phyloP scores from a whole-genome alignment of 2,329 filamentous ascomycete species.

The Drechslerella dactyloides region DNA sequence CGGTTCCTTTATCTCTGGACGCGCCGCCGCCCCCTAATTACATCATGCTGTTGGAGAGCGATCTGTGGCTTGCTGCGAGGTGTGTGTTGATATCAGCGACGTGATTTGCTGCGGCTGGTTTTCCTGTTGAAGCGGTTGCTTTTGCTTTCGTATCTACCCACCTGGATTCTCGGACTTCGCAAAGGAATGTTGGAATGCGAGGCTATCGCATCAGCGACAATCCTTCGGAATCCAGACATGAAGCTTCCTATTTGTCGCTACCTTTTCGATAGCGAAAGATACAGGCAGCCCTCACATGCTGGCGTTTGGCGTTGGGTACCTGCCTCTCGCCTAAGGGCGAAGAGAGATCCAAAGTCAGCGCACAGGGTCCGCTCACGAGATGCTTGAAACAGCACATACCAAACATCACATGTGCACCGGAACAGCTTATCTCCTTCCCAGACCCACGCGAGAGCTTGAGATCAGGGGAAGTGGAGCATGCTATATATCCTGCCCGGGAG shows the following conservation, averaged over 20 bases:
- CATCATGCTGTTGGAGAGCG: slow-evolving; percentile 16
- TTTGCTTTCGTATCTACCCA: slow-evolving; percentile 43
- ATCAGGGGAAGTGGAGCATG: not conserved
- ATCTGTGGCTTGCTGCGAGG: slow-evolving; percentile 10
- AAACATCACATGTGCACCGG: slow-evolving; percentile 25
- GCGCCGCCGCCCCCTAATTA: not conserved
- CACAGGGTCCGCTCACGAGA: slow-evolving; percentile 50
- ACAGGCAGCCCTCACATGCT: slow-evolving; percentile 31
- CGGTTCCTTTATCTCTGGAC: slow-evolving; percentile 10
- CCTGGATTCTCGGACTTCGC: slow-evolving; percentile 13
- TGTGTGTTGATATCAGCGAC: slow-evolving; percentile 41
- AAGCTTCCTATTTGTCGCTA: slow-evolving; percentile 36
- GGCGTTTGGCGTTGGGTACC: slow-evolving; percentile 22
- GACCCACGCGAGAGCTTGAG: slow-evolving; percentile 11
- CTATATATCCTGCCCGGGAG: not conserved
- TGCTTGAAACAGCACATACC: slow-evolving; percentile 49
- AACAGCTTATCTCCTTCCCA: slow-evolving; percentile 32
- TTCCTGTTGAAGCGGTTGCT: slow-evolving; percentile 13
- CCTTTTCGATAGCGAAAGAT: slow-evolving; percentile 17
- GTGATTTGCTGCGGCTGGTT: slow-evolving; percentile 42
- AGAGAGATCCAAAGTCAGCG: slow-evolving; percentile 15
- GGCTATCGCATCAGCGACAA: slow-evolving; percentile 20
- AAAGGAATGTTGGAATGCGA: slow-evolving; percentile 37
- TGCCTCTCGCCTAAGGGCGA: slow-evolving; percentile 30
- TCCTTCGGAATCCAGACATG: slow-evolving; percentile 11